Conservation (phyloP, 371 early-diverging fungal genomes). For the Coelomomyces lativittatus region DNA sequence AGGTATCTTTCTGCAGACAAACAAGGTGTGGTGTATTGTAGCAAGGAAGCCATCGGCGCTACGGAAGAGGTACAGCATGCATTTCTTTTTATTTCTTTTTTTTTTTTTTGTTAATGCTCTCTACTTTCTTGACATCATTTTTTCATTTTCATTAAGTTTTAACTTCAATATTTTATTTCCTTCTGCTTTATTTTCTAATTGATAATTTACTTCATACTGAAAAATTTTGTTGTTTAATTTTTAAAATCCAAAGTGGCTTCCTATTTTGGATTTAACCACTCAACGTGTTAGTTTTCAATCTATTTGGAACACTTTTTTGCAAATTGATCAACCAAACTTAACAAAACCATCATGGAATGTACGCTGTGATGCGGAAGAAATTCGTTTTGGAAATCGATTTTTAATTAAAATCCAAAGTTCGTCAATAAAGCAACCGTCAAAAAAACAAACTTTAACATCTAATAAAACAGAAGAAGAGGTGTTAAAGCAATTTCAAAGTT, state of each 20-base stretch:
- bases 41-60: neutral
- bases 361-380: neutral
- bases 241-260: neutral
- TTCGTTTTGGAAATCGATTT: neutral
- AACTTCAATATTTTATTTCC: too few species aligned
- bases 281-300: neutral
- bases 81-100: too few species aligned
- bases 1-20: neutral
- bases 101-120: too few species aligned
- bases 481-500: constrained; percentile 1
- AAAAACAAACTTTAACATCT: neutral
- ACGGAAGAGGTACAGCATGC: neutral
- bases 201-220: too few species aligned
- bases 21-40: neutral
- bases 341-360: neutral
- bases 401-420: neutral
- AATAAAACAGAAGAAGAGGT: constrained; percentile 6
- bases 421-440: neutral
- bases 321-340: neutral
- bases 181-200: too few species aligned
- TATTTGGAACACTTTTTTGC: neutral
- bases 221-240: too few species aligned
- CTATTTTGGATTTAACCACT: neutral
- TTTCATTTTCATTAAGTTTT: neutral
- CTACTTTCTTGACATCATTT: neutral